Conservation (phyloP, 2,329 filamentous ascomycete species). For the Ilyonectria mors-panacis region DNA sequence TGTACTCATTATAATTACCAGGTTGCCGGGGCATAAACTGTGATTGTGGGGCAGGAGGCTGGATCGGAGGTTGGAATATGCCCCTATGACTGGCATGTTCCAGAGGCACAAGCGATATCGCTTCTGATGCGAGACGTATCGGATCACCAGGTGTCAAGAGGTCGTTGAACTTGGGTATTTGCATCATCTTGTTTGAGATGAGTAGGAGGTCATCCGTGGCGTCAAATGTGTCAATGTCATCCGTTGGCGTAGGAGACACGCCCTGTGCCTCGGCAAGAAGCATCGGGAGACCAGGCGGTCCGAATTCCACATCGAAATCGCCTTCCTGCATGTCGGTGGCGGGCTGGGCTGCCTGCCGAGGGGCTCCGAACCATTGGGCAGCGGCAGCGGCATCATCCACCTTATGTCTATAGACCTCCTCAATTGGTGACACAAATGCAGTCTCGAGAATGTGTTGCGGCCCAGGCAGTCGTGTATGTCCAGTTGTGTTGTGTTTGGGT, state of each 20-base stretch:
- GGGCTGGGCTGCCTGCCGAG: conserved; percentile 17
- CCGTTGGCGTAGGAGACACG: conserved; percentile 33
- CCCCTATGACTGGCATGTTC: conserved; percentile 28
- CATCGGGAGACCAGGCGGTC: conserved; percentile 46
- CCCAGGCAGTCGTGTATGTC: conserved; percentile 41
- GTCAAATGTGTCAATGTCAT: conserved; percentile 41
- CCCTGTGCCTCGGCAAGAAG: conserved; percentile 48
- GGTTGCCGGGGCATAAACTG: conserved; percentile 42
- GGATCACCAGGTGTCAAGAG: conserved; percentile 34
- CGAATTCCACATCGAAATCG: conserved; percentile 38
- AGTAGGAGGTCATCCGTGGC: conserved; percentile 39
- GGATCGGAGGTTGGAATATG: conserved; percentile 40
- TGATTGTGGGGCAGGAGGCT: conserved; percentile 20
- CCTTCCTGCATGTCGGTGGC: conserved; percentile 23
- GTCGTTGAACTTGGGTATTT: conserved; percentile 33
- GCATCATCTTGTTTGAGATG: conserved; percentile 39
- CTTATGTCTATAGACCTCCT: conserved; percentile 37
- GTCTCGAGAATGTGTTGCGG: conserved; percentile 48
- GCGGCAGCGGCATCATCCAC: conserved; percentile 41
- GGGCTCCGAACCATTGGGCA: conserved; percentile 37
- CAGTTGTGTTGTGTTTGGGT: conserved; percentile 28
- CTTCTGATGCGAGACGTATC: conserved; percentile 25
- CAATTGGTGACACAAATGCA: conserved; percentile 38
- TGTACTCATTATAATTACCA: conserved; percentile 41
- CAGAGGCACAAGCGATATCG: conserved; percentile 35